Percentiles rank a stretch among this genome's conserved stretches.
Conservation (phyloP, 257 asterid species). For the Osmanthus fragrans region DNA sequence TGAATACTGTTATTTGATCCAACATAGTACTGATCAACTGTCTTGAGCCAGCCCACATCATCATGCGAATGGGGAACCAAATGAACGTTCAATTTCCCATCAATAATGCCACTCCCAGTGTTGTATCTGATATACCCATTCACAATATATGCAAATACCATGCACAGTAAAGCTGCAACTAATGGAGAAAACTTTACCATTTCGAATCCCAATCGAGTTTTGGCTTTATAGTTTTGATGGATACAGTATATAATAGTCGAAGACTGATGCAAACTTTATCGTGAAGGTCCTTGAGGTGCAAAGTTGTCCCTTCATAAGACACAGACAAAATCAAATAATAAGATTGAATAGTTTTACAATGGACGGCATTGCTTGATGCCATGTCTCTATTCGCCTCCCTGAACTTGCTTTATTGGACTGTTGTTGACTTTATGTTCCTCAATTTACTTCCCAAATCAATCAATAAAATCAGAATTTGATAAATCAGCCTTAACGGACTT, state of each 20-base stretch:
- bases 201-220: conserved; percentile 22
- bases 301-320: too few species aligned
- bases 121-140: conserved; percentile 46
- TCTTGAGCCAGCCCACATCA: conserved; percentile 96
- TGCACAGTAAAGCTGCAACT: conserved; percentile 34
- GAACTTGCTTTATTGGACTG: background rate
- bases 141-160: conserved; percentile 33
- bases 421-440: background rate
- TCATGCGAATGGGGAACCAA: conserved; percentile 90
- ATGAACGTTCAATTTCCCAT: conserved; percentile 79
- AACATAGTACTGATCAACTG: conserved; percentile 86
- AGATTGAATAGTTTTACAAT: too few species aligned
- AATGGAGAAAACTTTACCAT: conserved; percentile 33
- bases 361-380: background rate
- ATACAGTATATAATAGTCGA: background rate
- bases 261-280: too few species aligned
- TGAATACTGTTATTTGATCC: conserved; percentile 83
- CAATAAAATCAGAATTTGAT: too few species aligned
- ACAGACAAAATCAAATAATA: too few species aligned
- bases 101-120: conserved; percentile 61
- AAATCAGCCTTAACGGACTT: too few species aligned
- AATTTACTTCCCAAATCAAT: too few species aligned
- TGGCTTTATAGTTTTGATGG: background rate
- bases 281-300: too few species aligned
- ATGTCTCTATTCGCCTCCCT: background rate